Percentiles rank a stretch among this genome's conserved stretches.
These are phyloP conservation scores for Penicillium sumatraense DNA, from an alignment of 2,329 filamentous ascomycete genomes.

Conservation along the genomic window DNA sequence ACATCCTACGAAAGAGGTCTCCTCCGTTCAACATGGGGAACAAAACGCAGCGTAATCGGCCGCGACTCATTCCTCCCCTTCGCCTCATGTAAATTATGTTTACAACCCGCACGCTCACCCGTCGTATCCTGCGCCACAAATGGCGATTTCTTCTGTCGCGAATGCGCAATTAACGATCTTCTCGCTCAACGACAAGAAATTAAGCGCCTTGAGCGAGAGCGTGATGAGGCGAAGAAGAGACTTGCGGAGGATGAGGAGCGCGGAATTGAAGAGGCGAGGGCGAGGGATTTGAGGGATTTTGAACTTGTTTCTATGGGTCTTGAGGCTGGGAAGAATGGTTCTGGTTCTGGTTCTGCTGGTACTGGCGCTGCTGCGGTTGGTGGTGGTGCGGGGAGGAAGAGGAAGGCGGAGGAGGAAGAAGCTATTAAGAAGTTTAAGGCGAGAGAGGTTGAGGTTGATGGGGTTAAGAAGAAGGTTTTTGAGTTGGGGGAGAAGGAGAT, in stretches of 20 bases:
- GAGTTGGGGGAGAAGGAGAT: conserved; percentile 79
- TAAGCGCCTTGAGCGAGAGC: conserved; percentile 73
- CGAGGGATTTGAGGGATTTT: conserved; percentile 77
- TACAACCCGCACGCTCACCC: conserved; percentile 78
- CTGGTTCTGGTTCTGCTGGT: no score
- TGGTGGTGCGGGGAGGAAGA: conserved; percentile 26
- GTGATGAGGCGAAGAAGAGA: conserved; percentile 66
- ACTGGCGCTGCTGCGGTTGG: no score
- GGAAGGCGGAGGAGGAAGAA: conserved; percentile 34
- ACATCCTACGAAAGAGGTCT: conserved; percentile 87
- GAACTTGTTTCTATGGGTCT: conserved; percentile 84
- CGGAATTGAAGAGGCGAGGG: conserved; percentile 70
- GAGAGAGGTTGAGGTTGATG: conserved; percentile 51
- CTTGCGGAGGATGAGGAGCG: conserved; percentile 62
- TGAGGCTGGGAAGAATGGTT: no score
- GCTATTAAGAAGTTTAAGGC: conserved; percentile 31
- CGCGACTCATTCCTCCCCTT: conserved; percentile 94
- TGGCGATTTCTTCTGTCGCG: conserved; percentile 92
- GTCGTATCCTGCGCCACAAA: conserved; percentile 78
- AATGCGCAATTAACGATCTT: conserved; percentile 91
- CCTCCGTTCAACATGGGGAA: conserved; percentile 80
- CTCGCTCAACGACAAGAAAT: conserved; percentile 90
- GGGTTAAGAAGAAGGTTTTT: conserved; percentile 74
- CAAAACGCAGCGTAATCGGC: conserved; percentile 78
- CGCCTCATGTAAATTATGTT: conserved; percentile 84